Percentiles rank a stretch among this genome's conserved stretches.
These are phyloP conservation scores for Protomyces gravidus DNA, from an alignment of 1,139 yeast genomes.

Conservation along the genomic window DNA sequence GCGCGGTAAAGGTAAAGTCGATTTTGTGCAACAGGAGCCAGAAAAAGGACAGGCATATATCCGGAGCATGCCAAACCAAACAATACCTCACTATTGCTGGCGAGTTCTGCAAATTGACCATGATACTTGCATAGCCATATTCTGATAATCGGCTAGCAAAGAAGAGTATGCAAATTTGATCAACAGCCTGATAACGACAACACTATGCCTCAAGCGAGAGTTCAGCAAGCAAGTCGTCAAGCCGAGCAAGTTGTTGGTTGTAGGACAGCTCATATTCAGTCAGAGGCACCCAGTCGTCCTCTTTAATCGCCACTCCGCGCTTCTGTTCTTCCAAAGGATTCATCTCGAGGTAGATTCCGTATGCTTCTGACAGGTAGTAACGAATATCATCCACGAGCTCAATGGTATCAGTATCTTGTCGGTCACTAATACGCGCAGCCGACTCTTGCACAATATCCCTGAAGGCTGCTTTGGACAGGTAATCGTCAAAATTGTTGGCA, in stretches of 20 bases:
- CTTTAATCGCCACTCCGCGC: conserved; percentile 27
- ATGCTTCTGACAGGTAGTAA: conserved; percentile 55
- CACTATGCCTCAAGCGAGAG: conserved; percentile 33
- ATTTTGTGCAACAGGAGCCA: no score
- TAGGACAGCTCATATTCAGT: conserved; percentile 34
- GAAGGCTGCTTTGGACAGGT: conserved; percentile 44
- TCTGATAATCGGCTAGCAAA: no score
- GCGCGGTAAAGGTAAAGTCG: no score
- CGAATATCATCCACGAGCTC: conserved; percentile 74
- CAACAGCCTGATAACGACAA: no score
- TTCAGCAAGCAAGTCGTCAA: conserved; percentile 34
- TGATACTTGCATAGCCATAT: no score
- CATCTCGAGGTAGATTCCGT: conserved; percentile 42
- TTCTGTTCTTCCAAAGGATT: conserved; percentile 29
- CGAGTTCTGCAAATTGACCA: no score
- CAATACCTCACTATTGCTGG: no score
- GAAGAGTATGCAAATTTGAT: no score
- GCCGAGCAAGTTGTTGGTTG: conserved; percentile 33
- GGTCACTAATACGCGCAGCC: conserved; percentile 54
- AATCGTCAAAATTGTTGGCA: conserved; percentile 49
- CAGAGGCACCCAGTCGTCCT: conserved; percentile 32
- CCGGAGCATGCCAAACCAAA: no score
- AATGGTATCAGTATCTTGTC: conserved; percentile 74
- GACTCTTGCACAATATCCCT: conserved; percentile 47
- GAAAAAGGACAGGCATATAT: no score